These are phyloP conservation scores for Cryptosporidium sp. DNA, from an alignment of 169 alveolate species.

Conservation along the genomic window DNA sequence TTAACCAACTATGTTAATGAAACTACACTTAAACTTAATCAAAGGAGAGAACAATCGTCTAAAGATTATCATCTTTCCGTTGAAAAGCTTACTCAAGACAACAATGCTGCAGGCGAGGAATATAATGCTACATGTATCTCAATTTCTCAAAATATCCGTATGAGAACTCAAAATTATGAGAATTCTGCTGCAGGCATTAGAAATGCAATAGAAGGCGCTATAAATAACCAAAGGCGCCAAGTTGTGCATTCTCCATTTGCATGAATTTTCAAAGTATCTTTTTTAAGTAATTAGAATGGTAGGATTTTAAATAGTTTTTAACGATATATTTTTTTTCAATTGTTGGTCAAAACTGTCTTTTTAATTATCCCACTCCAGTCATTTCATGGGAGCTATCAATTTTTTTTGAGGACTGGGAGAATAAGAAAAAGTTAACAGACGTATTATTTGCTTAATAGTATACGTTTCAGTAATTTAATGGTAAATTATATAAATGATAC, in stretches of 20 bases:
- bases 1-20: conserved; percentile 53
- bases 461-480: not conserved
- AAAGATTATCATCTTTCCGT: conserved; percentile 39
- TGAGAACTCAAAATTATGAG: conserved; percentile 61
- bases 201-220: conserved; percentile 74
- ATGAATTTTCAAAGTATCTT: conserved; percentile 5
- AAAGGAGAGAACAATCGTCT: conserved; percentile 47
- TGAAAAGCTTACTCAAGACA: conserved; percentile 55
- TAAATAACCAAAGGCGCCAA: conserved; percentile 59
- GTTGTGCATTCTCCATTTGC: conserved; percentile 73
- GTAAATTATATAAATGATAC: not conserved
- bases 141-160: conserved; percentile 57
- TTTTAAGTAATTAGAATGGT: conserved; percentile 1
- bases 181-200: conserved; percentile 54
- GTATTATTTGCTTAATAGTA: not conserved
- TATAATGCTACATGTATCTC: conserved; percentile 49
- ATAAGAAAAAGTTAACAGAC: not conserved
- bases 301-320: not conserved
- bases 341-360: not conserved
- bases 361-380: not conserved
- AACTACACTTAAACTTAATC: conserved; percentile 37
- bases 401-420: conserved; percentile 23
- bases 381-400: not conserved
- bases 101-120: conserved; percentile 64
- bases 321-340: not conserved